These are phyloP conservation scores for Ceratonia siliqua DNA, from an alignment of 306 rosid species.

Conservation along the genomic window DNA sequence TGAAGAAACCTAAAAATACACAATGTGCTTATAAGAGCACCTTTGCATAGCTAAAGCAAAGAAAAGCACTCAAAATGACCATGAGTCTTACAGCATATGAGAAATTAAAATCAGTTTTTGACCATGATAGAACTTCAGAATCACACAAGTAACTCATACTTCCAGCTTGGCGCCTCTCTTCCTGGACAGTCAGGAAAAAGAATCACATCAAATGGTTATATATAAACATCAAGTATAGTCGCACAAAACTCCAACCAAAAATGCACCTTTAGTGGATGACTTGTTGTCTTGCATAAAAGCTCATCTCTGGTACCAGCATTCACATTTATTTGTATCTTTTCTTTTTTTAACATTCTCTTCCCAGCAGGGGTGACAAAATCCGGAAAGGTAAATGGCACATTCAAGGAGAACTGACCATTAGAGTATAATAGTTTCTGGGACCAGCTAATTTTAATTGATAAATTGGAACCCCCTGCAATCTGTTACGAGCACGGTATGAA, in stretches of 20 bases:
- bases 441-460: conserved; percentile 71
- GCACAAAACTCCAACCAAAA: conserved; percentile 15
- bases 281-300: conserved; percentile 51
- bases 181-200: conserved; percentile 43
- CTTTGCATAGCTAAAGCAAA: conserved; percentile 24
- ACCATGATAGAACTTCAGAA: conserved; percentile 65
- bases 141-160: conserved; percentile 54
- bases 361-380: conserved; percentile 70
- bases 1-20: conserved; percentile 55
- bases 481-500: conserved; percentile 20
- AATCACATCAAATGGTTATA: neutral
- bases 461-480: conserved; percentile 73
- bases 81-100: conserved; percentile 59
- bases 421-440: conserved; percentile 59
- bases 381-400: conserved; percentile 76
- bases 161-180: conserved; percentile 52
- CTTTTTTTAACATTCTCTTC: conserved; percentile 62
- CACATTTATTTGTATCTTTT: conserved; percentile 64
- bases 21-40: conserved; percentile 31
- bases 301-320: conserved; percentile 57
- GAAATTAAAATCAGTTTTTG: conserved; percentile 59
- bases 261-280: conserved; percentile 79
- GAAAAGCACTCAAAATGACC: neutral
- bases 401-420: conserved; percentile 52
- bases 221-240: neutral